Conservation (phyloP, 306 rosid genomes). For the Trichosanthes cucumerina region DNA sequence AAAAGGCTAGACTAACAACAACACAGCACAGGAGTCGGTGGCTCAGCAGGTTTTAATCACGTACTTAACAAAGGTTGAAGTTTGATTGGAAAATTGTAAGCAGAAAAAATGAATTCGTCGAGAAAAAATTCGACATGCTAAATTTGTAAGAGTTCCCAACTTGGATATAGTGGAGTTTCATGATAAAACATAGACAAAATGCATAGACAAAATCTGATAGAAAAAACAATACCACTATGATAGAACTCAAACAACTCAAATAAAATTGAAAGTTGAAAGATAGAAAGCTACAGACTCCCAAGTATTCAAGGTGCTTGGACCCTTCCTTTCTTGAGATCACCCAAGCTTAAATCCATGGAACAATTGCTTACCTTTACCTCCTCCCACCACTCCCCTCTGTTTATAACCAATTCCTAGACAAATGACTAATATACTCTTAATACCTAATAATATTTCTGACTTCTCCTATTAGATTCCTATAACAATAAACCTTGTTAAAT, state of each 20-base stretch:
- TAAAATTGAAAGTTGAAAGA: background rate
- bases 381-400: background rate
- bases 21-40: background rate
- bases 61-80: background rate
- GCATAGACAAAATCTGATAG: no score
- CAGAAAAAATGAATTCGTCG: background rate
- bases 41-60: background rate
- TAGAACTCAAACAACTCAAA: no score
- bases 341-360: background rate
- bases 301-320: background rate
- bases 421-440: background rate
- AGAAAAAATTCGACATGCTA: background rate
- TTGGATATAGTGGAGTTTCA: background rate
- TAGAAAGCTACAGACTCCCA: background rate
- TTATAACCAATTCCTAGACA: background rate
- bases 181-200: background rate
- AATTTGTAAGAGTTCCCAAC: background rate
- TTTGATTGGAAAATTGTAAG: background rate
- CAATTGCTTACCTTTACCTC: background rate
- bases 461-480: background rate
- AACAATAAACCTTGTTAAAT: background rate
- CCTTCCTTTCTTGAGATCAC: background rate
- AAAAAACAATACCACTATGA: background rate
- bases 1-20: background rate
- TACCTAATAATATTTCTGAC: background rate